Percentiles rank a stretch among this genome's conserved stretches.
phyloP scores from a whole-genome alignment of 805 yeast genomes.

The Lachancea meyersii region DNA sequence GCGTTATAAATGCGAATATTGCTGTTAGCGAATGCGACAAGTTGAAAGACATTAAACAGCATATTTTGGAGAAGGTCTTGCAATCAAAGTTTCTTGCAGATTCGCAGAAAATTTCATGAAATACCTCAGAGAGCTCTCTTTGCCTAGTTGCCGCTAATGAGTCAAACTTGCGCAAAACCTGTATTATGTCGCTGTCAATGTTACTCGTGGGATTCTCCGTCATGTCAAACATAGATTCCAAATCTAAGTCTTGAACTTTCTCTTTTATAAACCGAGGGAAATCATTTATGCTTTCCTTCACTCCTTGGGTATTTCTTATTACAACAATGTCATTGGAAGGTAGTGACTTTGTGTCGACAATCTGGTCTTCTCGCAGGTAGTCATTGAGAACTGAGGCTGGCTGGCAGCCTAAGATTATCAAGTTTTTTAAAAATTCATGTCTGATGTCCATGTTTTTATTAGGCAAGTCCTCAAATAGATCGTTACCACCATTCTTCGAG shows the following conservation, averaged over 20 bases:
- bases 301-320: slow-evolving; percentile 31
- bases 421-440: slow-evolving; percentile 44
- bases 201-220: slow-evolving; percentile 44
- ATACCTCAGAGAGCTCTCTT: slow-evolving; percentile 38
- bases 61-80: slow-evolving; percentile 42
- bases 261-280: slow-evolving; percentile 25
- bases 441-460: slow-evolving; percentile 43
- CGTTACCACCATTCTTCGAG: slow-evolving; percentile 36
- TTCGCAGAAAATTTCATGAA: slow-evolving; percentile 30
- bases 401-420: slow-evolving; percentile 38
- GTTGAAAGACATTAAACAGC: slow-evolving; percentile 45
- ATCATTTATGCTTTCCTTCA: slow-evolving; percentile 30
- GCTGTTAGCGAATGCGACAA: slow-evolving; percentile 36
- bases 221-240: slow-evolving; percentile 33
- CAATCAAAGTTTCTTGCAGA: slow-evolving; percentile 39
- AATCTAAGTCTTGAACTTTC: slow-evolving; percentile 24
- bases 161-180: slow-evolving; percentile 43
- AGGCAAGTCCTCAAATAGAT: slow-evolving; percentile 47
- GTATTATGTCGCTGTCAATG: slow-evolving; percentile 44
- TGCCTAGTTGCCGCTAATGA: slow-evolving; percentile 43
- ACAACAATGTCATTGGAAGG: slow-evolving; percentile 31
- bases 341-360: slow-evolving; percentile 32
- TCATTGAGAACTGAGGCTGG: slow-evolving; percentile 31
- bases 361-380: slow-evolving; percentile 37
- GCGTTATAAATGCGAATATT: slow-evolving; percentile 41